These are phyloP conservation scores for Ustilago vetiveriae DNA, from an alignment of 1,284 basidiomycete species.

Conservation along the genomic window DNA sequence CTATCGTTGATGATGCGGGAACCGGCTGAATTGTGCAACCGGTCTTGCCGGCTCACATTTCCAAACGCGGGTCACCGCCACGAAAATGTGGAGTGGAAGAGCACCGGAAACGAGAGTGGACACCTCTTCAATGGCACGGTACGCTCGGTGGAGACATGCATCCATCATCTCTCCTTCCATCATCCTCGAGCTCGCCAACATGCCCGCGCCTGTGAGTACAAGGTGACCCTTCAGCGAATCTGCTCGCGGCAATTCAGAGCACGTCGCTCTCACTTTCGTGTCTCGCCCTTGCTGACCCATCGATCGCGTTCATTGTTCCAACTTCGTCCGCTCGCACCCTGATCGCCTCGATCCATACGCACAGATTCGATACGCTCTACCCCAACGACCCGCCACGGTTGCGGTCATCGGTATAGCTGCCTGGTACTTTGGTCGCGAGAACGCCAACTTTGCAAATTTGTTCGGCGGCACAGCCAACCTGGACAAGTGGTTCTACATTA, in stretches of 20 bases:
- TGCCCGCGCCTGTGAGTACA: slow-evolving; percentile 10
- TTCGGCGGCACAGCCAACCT: slow-evolving; percentile 30
- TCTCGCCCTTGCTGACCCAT: too few species aligned
- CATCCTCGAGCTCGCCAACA: neutral
- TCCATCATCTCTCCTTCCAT: neutral
- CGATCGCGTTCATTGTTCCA: too few species aligned
- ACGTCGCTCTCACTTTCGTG: too few species aligned
- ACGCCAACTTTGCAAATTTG: slow-evolving; percentile 28
- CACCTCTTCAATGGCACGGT: neutral
- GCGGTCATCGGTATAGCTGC: slow-evolving; percentile 13
- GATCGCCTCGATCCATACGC: too few species aligned
- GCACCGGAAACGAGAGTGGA: neutral
- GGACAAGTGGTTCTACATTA: slow-evolving; percentile 28
- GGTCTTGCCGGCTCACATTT: too few species aligned
- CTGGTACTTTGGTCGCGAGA: slow-evolving; percentile 32
- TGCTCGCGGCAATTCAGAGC: neutral
- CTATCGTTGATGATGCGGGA: too few species aligned
- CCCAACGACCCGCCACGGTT: slow-evolving; percentile 20
- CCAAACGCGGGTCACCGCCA: too few species aligned
- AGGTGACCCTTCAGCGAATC: neutral
- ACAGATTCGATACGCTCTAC: slow-evolving; percentile 36
- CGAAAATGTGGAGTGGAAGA: too few species aligned
- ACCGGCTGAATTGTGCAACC: too few species aligned
- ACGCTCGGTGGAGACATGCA: neutral
- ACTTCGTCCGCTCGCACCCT: too few species aligned